A percentile compares a stretch with the other conserved stretches of the same genome.
These are phyloP conservation scores for Pythium dissimile DNA, from an alignment of 352 stramenopile species.

Conservation along the genomic window DNA sequence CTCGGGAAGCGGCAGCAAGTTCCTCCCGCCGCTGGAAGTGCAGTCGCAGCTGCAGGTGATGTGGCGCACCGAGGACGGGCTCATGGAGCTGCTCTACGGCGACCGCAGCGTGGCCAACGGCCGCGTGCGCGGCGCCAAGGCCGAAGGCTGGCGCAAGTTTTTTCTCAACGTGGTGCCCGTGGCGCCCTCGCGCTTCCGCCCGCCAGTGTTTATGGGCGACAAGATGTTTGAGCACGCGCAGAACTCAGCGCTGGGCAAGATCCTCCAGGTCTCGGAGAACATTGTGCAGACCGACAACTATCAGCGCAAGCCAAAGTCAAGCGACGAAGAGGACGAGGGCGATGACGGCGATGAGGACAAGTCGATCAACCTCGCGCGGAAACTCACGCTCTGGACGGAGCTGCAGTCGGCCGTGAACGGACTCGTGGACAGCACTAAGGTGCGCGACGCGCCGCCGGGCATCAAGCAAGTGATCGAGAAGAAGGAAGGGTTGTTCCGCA, in stretches of 20 bases:
- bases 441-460: conserved; percentile 77
- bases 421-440: conserved; percentile 80
- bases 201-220: conserved; percentile 94
- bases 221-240: conserved; percentile 98
- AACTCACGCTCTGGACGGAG: conserved; percentile 96
- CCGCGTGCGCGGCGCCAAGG: conserved; percentile 38
- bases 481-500: conserved; percentile 99
- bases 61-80: conserved; percentile 90
- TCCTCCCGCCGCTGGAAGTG: conserved; percentile 94
- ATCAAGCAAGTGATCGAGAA: conserved; percentile 99
- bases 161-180: conserved; percentile 97
- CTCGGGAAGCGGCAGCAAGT: conserved; percentile 84
- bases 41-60: conserved; percentile 94
- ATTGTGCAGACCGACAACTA: conserved; percentile 82
- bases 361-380: conserved; percentile 83
- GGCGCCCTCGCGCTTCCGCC: conserved; percentile 97
- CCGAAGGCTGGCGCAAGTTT: conserved; percentile 91
- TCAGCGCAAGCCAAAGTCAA: conserved; percentile 27
- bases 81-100: conserved; percentile 94
- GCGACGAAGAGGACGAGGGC: conserved; percentile 55
- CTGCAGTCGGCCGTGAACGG: conserved; percentile 93
- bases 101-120: conserved; percentile 70
- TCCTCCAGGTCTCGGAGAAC: conserved; percentile 90
- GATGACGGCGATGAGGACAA: conserved; percentile 41
- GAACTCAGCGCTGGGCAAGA: conserved; percentile 94